A percentile compares a stretch with the other conserved stretches of the same genome.
These are phyloP conservation scores for Albatrellus ellisii DNA, from an alignment of 768 basidiomycete genomes.

Conservation along the genomic window DNA sequence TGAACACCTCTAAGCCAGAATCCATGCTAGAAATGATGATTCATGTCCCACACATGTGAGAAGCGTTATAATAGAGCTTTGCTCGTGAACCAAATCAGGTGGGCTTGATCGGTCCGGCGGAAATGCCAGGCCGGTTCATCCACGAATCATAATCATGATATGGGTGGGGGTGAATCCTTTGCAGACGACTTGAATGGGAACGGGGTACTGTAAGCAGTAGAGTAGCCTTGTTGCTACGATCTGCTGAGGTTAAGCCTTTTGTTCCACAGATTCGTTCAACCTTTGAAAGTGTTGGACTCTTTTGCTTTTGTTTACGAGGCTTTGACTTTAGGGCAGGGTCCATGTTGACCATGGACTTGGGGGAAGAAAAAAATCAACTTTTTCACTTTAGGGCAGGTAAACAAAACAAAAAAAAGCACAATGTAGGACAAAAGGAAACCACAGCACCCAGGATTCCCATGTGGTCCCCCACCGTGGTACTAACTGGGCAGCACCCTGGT, in stretches of 20 bases:
- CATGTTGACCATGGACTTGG: no score
- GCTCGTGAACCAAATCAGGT: conserved; percentile 58
- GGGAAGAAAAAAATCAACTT: no score
- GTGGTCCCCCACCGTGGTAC: no score
- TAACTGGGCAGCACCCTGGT: no score
- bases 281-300: conserved; percentile 31
- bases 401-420: no score
- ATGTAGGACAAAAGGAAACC: no score
- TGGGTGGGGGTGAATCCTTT: conserved; percentile 64
- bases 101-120: conserved; percentile 33
- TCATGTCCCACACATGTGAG: conserved; percentile 53
- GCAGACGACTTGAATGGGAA: conserved; percentile 69
- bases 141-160: conserved; percentile 51
- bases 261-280: conserved; percentile 60
- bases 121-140: conserved; percentile 41
- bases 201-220: conserved; percentile 67
- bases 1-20: conserved; percentile 79
- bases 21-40: conserved; percentile 67
- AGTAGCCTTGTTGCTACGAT: conserved; percentile 72
- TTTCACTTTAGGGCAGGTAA: no score
- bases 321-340: no score
- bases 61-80: conserved; percentile 55
- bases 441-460: no score
- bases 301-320: conserved; percentile 21
- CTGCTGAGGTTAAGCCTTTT: conserved; percentile 65